Evolutionary conservation across 2,329 filamentous ascomycete species (phyloP).

Genomic region (Microcyclospora tardicrescens): DNA sequence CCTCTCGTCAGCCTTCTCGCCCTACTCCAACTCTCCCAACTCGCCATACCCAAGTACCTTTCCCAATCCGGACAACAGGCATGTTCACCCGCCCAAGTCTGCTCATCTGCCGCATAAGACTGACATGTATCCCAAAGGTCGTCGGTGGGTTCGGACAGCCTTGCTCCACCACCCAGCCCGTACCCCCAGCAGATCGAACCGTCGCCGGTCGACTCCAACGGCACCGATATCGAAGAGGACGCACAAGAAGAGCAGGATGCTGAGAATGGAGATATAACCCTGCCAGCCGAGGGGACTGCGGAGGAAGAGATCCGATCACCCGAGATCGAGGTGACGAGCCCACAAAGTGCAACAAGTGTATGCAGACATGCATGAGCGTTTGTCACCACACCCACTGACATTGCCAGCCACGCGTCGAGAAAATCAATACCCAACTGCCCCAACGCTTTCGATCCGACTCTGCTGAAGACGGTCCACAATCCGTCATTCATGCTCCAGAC

Average conservation of each 20-base stretch:
- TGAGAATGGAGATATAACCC: constrained; percentile 35
- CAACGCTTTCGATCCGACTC: constrained; percentile 37
- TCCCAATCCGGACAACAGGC: constrained; percentile 25
- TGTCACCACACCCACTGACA: constrained; percentile 2
- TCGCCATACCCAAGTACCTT: constrained; percentile 30
- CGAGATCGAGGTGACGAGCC: constrained; percentile 22
- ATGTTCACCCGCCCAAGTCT: constrained; percentile 15
- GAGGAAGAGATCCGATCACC: constrained; percentile 14
- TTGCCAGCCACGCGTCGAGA: constrained; percentile 24
- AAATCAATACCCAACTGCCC: constrained; percentile 34
- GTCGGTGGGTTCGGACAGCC: constrained; percentile 30
- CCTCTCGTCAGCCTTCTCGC: constrained; percentile 36
- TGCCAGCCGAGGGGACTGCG: constrained; percentile 5
- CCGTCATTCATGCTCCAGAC: constrained; percentile 80
- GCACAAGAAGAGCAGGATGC: constrained; percentile 45
- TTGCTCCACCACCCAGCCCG: constrained; percentile 35
- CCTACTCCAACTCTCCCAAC: constrained; percentile 39
- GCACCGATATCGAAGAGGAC: constrained; percentile 77
- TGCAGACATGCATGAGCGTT: constrained; percentile 6
- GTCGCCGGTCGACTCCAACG: constrained; percentile 74
- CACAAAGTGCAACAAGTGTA: constrained; percentile 20
- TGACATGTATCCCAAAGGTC: constrained; percentile 22
- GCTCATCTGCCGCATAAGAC: constrained; percentile 11
- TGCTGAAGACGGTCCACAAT: constrained; percentile 62
- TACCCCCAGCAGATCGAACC: constrained; percentile 59